Conservation (phyloP, 2,329 filamentous ascomycete genomes). For the Cercospora beticola region DNA sequence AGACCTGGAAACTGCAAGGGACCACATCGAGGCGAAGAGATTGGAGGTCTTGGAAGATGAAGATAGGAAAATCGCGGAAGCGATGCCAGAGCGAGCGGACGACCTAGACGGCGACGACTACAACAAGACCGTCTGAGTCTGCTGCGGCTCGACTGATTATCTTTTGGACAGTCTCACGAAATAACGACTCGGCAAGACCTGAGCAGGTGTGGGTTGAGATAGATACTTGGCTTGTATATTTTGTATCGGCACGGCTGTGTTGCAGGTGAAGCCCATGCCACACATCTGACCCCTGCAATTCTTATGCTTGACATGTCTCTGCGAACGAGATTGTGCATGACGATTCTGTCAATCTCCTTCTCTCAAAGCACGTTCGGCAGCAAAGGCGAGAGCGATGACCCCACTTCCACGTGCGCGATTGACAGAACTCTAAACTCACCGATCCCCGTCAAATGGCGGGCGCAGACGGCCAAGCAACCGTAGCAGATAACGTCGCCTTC, state of each 20-base stretch:
- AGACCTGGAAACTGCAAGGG: slow-evolving; percentile 43
- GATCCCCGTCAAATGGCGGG: not conserved
- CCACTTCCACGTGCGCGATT: not conserved
- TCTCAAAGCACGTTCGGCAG: not conserved
- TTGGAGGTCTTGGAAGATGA: slow-evolving; percentile 42
- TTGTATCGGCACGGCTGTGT: not conserved
- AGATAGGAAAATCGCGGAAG: slow-evolving; percentile 41
- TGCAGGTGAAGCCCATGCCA: not conserved
- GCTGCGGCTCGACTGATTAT: not conserved
- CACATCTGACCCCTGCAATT: not conserved
- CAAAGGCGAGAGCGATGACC: not conserved
- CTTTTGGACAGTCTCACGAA: not conserved
- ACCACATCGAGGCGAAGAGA: slow-evolving; percentile 41
- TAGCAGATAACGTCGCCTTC: not conserved
- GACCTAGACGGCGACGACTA: slow-evolving; percentile 49
- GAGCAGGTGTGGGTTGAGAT: not conserved
- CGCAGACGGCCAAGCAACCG: not conserved
- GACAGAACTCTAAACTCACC: not conserved
- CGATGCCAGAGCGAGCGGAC: slow-evolving; percentile 46
- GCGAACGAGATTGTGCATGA: not conserved
- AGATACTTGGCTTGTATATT: not conserved
- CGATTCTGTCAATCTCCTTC: not conserved
- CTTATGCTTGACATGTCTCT: not conserved
- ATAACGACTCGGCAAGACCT: not conserved
- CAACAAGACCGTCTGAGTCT: slow-evolving; percentile 48